Evolutionary conservation across 106 monocot species (phyloP), one percentile per base, ranked within the genome.

Genomic region (Acorus gramineus): DNA sequence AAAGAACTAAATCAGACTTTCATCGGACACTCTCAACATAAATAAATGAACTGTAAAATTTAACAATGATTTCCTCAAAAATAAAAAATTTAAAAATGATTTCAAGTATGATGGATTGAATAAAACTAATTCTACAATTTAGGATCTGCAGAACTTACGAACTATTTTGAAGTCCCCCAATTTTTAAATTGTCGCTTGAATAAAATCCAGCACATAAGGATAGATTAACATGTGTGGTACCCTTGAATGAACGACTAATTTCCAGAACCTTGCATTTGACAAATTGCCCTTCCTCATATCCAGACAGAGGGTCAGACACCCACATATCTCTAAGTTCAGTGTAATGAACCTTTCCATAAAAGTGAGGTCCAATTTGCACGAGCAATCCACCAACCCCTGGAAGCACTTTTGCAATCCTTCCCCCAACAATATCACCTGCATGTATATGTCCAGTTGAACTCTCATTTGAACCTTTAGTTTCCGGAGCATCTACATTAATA

Each of bases 321-420:
- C 91, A 91, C 46, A 57, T 62, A 75, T 91, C 87, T 12, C 61
- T 47, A 53, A 96, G 65, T 74, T 96, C 95, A 53, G 90, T 87
- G 49, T 87, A 91, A 73, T 96, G 86, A 75, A 77, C 87, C 61
- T 75, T 90, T 69, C 95, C 95, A 77, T 71, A 65, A 12, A 85
- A 73, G 74, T 91, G 95, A 59, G 90, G 95, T 6, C 95, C 90
- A 64, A 96, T 87, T 65, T 91, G 90, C 44, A 96, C 87, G 64
- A 87, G 69, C n/a, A 96, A 50, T 62, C 96, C 96, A 56, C 85
- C 80, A 74, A 91, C 67, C 75, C 83, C 85, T 74, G 96, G 86
- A 63, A 85, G 76, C 73, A 85, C 74, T 46, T 77, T 90, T 58
- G 87, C 87, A 63, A 98, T 78, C 71, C 75, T 78, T 11, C 96